Evolutionary conservation across 2,329 filamentous ascomycete species (phyloP), one percentile per base, ranked within the genome.

Genomic region (Phaeosphaeriaceae sp.): DNA sequence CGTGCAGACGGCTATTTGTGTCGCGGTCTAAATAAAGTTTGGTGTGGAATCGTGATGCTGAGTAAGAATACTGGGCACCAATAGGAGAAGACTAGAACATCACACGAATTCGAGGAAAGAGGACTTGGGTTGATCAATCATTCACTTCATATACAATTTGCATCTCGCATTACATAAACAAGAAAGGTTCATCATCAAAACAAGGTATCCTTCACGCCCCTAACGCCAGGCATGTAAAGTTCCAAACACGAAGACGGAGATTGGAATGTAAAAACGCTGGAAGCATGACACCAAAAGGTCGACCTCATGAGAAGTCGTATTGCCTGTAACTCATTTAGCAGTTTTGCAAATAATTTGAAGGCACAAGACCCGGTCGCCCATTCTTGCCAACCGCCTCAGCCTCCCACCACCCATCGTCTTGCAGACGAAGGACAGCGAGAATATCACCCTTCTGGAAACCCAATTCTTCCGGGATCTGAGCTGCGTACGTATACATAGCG

Each of bases 391-490:
- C 89, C 33, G 97, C 85, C 73, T 97, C 93, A 11, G 95, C 95
- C 77, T 99, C 94, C 94, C 95, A 99, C 94, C 94, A 99, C 16
- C 94, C 94, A 69, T 99, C 94, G 71, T 99, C 94, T 75, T 99
- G 94, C 66, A 96, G 85, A 52, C 92, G 83, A 38, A 97, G 79
- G 12, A 99, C 87, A 2, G 93, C 91, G 12, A 99, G 80, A 50
- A 93, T 86, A 68, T 99, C 95, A 39, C 92, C 92, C 77, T 99
- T 99, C 38, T 82, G 81, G 73, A 99, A 99, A 12, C 89, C 88
- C 16, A 99, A 79, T 75, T 99, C 95, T 71, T 97, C 94, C 0
- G 93, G 91, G 50, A 99, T 99, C 17, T 92, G 93, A 2, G 94
- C 92, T 67, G 89, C 86, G 73, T 99, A 99, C 78, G 90, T 86